Evolutionary conservation across 257 asterid genomes (phyloP), one percentile per base, ranked within the genome.

Genomic region (Salvia hispanica): DNA sequence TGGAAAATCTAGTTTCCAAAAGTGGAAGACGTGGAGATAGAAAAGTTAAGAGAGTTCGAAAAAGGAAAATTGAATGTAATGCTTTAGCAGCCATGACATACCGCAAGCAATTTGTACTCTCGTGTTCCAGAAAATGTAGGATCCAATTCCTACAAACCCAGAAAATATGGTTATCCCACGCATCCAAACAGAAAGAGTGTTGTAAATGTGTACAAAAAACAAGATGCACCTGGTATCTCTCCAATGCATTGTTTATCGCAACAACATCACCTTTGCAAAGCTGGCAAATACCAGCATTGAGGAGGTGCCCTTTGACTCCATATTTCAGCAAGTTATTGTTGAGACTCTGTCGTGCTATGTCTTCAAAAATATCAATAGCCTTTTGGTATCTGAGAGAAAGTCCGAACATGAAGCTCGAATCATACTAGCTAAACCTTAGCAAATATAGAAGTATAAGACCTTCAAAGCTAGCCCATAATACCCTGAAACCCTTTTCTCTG

Each of bases 281-380:
- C 78, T 93, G 96, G 81, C 99, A 93, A 72, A 93, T 85, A 45
- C 99, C 99, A 80, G 99, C 97, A 80, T 93, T 93, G 50, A 93
- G 99, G 76, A 93, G 97, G 81, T 90, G 96, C 63, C 97, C 97
- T 82, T 85, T 93, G 67, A 87, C 99, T 74, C 97, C 99, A 80
- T 93, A 93, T 76, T 91, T 93, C 83, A 93, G 78, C 84, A 93
- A 83, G 83, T 88, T 91, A 81, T 85, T 93, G 67, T 39, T 85
- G 75, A 93, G 90, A 28, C 96, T 90, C 21, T 88, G 95, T 0
- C 91, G 89, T 50, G 96, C 97, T 71, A 93, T 84, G 67, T 91
- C 99, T 77, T 90, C 99, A 77, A 81, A 91, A 68, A 91, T 91
- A 78, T 90, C 99, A 5, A 91, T 77, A 55, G 99, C 77, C 77